Evolutionary conservation across 495 filamentous ascomycete species (phyloP).

Genomic region (Astrothelium subdiscretum): DNA sequence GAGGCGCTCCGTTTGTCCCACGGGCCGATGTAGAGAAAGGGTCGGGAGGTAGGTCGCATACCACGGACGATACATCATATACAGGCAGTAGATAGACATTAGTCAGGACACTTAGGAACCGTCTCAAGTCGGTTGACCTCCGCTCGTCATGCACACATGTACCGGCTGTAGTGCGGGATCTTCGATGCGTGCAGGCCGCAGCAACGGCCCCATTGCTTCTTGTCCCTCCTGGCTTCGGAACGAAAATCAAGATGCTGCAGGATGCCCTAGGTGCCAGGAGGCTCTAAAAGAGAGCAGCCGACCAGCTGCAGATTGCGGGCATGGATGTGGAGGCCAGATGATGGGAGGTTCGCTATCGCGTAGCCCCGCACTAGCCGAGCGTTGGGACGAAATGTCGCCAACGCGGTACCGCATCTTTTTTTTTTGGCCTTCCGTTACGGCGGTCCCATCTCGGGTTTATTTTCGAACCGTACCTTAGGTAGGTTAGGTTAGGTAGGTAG

Average conservation of each 20-base stretch:
- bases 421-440: not conserved
- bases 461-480: no score
- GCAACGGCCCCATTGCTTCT: not conserved
- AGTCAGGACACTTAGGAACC: not conserved
- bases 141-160: not conserved
- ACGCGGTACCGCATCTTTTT: not conserved
- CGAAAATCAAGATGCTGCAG: not conserved
- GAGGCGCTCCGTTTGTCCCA: not conserved
- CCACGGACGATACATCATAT: not conserved
- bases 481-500: no score
- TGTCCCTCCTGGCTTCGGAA: not conserved
- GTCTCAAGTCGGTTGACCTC: not conserved
- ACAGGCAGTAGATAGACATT: not conserved
- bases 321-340: not conserved
- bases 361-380: constrained; percentile 1
- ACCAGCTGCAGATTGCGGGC: not conserved
- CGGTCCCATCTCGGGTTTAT: not conserved
- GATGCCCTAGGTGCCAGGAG: not conserved
- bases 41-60: not conserved
- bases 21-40: not conserved
- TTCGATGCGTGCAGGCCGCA: constrained; percentile 1
- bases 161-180: not conserved
- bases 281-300: constrained; percentile 2
- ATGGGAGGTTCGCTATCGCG: not conserved
- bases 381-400: not conserved